Evolutionary conservation across 768 basidiomycete species (phyloP).

Genomic region (Leucocoprinus birnbaumii): DNA sequence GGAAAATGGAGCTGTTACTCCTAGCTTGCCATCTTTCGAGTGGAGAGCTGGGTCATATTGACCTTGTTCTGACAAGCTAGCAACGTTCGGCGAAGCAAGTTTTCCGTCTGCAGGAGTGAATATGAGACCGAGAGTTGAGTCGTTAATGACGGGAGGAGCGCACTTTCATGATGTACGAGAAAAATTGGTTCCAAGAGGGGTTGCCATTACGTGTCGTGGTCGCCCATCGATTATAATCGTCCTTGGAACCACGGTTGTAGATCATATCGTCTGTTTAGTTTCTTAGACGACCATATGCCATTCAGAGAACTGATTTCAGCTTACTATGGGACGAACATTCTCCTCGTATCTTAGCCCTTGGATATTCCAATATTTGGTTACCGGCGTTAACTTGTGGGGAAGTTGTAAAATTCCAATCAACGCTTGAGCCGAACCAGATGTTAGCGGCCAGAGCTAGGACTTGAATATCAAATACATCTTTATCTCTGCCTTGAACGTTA

Average conservation of each 20-base stretch:
- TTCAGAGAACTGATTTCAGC: not conserved
- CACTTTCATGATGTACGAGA: not conserved
- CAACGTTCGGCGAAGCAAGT: not conserved
- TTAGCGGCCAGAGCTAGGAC: not conserved
- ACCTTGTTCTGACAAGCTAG: not conserved
- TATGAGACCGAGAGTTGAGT: not conserved
- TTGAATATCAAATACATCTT: not conserved
- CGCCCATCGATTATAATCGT: constrained; percentile 11
- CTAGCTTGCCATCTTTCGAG: not conserved
- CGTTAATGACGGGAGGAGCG: not conserved
- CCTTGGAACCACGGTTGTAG: constrained; percentile 6
- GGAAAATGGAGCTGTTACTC: not conserved
- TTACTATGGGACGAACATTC: constrained; percentile 28
- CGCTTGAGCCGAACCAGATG: not conserved
- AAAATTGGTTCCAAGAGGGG: not conserved
- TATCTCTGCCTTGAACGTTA: not conserved
- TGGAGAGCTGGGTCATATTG: not conserved
- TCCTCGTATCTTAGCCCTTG: constrained; percentile 27
- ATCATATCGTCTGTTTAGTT: constrained; percentile 4
- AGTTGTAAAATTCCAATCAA: constrained; percentile 23
- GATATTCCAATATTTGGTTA: constrained; percentile 18
- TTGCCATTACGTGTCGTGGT: not conserved
- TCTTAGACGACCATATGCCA: no score
- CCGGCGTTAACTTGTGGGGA: constrained; percentile 20
- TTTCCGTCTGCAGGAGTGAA: not conserved